Conservation (phyloP, 176 grass and related monocot genomes). For the Oryza meridionalis region DNA sequence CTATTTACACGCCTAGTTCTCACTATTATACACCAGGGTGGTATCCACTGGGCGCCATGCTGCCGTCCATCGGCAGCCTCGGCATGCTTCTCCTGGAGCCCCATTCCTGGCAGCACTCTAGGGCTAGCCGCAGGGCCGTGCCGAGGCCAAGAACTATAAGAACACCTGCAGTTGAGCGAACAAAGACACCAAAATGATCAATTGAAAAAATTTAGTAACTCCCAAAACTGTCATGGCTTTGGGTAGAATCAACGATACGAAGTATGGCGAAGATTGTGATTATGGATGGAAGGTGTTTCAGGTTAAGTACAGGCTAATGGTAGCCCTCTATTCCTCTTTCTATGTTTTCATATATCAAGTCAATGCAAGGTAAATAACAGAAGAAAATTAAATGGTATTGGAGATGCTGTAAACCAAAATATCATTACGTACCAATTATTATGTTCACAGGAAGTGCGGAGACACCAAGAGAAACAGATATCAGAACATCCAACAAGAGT, state of each 20-base stretch:
- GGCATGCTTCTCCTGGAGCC: constrained; percentile 72
- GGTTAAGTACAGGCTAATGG: background rate
- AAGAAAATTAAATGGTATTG: constrained; percentile 26
- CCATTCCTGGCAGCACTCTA: constrained; percentile 90
- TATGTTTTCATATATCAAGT: constrained; percentile 4
- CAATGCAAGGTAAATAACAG: constrained; percentile 31
- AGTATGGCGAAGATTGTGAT: background rate
- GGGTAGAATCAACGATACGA: constrained; percentile 3
- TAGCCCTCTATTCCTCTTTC: constrained; percentile 11
- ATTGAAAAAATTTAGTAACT: background rate
- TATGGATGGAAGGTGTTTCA: background rate
- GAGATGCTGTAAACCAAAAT: constrained; percentile 25
- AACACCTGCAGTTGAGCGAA: constrained; percentile 64
- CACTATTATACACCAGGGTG: constrained; percentile 83
- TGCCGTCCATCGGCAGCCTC: constrained; percentile 49
- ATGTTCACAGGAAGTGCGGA: constrained; percentile 95
- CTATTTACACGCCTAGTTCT: constrained; percentile 50
- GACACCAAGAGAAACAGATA: constrained; percentile 97
- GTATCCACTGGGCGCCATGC: constrained; percentile 58
- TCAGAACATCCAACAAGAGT: constrained; percentile 95
- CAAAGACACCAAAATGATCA: background rate
- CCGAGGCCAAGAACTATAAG: constrained; percentile 92
- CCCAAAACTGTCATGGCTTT: background rate
- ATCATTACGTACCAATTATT: constrained; percentile 79
- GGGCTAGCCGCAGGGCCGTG: constrained; percentile 82